Conservation (phyloP, 1,139 yeast genomes). For the Pichia sp. region DNA sequence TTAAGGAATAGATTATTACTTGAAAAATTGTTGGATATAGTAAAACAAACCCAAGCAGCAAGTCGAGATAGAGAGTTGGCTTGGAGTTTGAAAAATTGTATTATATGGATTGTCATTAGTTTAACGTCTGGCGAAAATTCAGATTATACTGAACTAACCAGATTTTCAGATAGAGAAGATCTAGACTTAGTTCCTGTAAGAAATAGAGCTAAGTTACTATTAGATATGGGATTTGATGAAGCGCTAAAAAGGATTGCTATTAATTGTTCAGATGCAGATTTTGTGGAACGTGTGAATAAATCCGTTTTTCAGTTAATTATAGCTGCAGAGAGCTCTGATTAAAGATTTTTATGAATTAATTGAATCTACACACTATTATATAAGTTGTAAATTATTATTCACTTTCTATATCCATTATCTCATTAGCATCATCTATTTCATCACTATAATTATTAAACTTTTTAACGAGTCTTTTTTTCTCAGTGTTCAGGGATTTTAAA, state of each 20-base stretch:
- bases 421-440: conserved; percentile 55
- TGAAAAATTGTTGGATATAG: conserved; percentile 31
- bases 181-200: conserved; percentile 17
- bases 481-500: not conserved
- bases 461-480: not conserved
- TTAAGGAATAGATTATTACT: conserved; percentile 39
- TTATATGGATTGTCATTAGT: conserved; percentile 55
- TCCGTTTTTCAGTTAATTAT: conserved; percentile 35
- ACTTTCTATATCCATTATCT: conserved; percentile 54
- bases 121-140: conserved; percentile 31
- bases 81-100: conserved; percentile 44
- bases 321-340: not conserved
- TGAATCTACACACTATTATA: not conserved
- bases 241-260: conserved; percentile 30
- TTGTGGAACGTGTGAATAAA: conserved; percentile 43
- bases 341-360: not conserved
- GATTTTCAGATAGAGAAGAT: conserved; percentile 8
- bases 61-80: conserved; percentile 32
- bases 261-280: conserved; percentile 36
- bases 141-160: conserved; percentile 16
- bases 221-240: conserved; percentile 37
- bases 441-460: conserved; percentile 20
- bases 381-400: conserved; percentile 28
- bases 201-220: conserved; percentile 28
- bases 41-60: conserved; percentile 28